Conservation (phyloP, 768 basidiomycete genomes). For the Pleurotus giganteus region DNA sequence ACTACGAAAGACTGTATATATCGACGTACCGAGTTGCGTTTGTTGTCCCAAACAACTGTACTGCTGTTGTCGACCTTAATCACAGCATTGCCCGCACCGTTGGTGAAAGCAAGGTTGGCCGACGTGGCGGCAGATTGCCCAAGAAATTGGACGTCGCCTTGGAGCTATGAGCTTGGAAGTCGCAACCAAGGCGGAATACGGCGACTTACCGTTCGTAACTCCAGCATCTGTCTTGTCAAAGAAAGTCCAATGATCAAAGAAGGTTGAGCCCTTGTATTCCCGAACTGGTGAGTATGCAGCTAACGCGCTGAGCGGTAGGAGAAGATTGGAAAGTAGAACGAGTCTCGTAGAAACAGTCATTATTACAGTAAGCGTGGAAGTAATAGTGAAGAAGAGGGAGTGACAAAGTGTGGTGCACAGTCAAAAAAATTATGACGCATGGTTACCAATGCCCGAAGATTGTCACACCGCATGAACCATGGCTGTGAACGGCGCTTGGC, state of each 20-base stretch:
- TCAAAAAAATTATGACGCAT: too few species aligned
- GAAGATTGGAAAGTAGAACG: background rate
- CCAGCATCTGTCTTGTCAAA: conserved; percentile 52
- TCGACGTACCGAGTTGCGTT: conserved; percentile 56
- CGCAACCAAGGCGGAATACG: background rate
- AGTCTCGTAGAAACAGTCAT: background rate
- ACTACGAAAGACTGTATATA: background rate
- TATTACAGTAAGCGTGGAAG: background rate
- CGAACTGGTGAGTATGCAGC: conserved; percentile 35
- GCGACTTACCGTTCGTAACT: conserved; percentile 37
- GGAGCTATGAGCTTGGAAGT: background rate
- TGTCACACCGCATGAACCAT: too few species aligned
- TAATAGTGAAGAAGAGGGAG: too few species aligned
- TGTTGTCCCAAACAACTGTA: conserved; percentile 46
- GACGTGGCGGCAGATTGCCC: conserved; percentile 43
- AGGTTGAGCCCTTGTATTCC: conserved; percentile 45
- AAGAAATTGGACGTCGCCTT: conserved; percentile 66
- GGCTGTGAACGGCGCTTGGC: too few species aligned
- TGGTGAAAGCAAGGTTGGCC: conserved; percentile 57
- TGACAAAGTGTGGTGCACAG: too few species aligned
- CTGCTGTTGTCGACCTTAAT: conserved; percentile 74
- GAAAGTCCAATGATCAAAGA: conserved; percentile 51
- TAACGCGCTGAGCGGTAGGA: conserved; percentile 10
- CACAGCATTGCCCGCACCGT: conserved; percentile 60
- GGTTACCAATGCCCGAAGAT: too few species aligned